Evolutionary conservation across 306 rosid species (phyloP).

Genomic region (Comarum palustre): DNA sequence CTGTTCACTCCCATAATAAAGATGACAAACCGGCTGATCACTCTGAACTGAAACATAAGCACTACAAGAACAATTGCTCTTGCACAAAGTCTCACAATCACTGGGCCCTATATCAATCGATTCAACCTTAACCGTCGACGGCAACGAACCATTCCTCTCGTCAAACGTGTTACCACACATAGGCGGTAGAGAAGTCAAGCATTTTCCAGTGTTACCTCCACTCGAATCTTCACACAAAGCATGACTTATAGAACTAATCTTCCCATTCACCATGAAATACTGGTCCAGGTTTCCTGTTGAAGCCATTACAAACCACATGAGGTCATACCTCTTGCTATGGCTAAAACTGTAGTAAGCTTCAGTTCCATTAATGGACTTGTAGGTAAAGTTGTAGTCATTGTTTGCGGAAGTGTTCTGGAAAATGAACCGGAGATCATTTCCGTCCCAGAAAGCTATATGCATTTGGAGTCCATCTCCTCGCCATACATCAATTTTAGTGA

Average conservation of each 20-base stretch:
- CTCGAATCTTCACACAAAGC: conserved; percentile 8
- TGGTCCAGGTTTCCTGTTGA: conserved; percentile 18
- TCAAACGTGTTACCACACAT: conserved; percentile 9
- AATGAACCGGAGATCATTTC: conserved; percentile 9
- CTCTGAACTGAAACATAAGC: conserved; percentile 6
- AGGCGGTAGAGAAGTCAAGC: conserved; percentile 14
- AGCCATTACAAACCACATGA: conserved; percentile 27
- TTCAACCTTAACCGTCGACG: not conserved
- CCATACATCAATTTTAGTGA: not conserved
- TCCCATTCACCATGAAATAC: conserved; percentile 1
- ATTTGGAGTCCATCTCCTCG: conserved; percentile 16
- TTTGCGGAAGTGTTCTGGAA: not conserved
- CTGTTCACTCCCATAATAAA: conserved; percentile 4
- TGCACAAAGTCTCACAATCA: conserved; percentile 20
- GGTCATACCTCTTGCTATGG: not conserved
- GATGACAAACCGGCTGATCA: conserved; percentile 12
- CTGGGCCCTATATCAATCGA: not conserved
- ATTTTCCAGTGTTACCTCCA: conserved; percentile 8
- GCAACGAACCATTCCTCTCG: conserved; percentile 16
- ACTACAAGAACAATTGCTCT: conserved; percentile 28
- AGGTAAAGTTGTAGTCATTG: conserved; percentile 13
- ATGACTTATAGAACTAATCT: conserved; percentile 11
- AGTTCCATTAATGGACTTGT: not conserved
- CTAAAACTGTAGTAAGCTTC: conserved; percentile 17
- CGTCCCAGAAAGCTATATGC: conserved; percentile 18